Evolutionary conservation across 2,329 filamentous ascomycete species (phyloP).

Genomic region (Sclerotinia spermophila): DNA sequence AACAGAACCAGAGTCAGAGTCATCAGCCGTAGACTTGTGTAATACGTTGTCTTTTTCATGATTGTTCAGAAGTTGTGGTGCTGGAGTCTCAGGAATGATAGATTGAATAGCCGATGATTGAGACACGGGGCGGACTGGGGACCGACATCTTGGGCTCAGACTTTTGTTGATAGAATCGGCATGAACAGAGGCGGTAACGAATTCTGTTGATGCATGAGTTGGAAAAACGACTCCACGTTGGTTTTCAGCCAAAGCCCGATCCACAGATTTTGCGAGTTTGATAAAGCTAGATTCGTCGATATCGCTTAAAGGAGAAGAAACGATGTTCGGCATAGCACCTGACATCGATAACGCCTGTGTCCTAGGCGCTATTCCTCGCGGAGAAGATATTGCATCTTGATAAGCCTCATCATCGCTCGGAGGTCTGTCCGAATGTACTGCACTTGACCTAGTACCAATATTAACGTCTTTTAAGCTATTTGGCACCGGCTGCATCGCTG

Average conservation of each 20-base stretch:
- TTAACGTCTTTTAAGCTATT: slow-evolving; percentile 33
- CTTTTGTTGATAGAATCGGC: neutral
- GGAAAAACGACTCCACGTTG: neutral
- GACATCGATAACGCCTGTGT: neutral
- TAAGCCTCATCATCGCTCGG: slow-evolving; percentile 26
- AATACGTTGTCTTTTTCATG: neutral
- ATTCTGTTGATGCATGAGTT: neutral
- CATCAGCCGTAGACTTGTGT: slow-evolving; percentile 17
- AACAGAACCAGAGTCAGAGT: slow-evolving; percentile 23
- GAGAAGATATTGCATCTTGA: slow-evolving; percentile 33
- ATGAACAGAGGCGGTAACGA: neutral
- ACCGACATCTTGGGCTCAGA: neutral
- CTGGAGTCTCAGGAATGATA: slow-evolving; percentile 33
- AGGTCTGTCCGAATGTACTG: slow-evolving; percentile 35
- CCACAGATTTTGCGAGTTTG: slow-evolving; percentile 22
- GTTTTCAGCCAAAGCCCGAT: neutral
- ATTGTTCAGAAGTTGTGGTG: neutral
- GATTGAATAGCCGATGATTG: slow-evolving; percentile 26
- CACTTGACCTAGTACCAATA: slow-evolving; percentile 49
- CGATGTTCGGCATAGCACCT: neutral
- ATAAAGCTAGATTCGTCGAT: slow-evolving; percentile 34
- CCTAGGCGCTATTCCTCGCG: slow-evolving; percentile 9
- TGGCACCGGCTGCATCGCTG: slow-evolving; percentile 8
- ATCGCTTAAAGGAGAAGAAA: slow-evolving; percentile 29
- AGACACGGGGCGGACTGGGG: neutral